These are phyloP conservation scores for Anastatica hierochuntica DNA, from an alignment of 345 rosid genomes.

Conservation along the genomic window DNA sequence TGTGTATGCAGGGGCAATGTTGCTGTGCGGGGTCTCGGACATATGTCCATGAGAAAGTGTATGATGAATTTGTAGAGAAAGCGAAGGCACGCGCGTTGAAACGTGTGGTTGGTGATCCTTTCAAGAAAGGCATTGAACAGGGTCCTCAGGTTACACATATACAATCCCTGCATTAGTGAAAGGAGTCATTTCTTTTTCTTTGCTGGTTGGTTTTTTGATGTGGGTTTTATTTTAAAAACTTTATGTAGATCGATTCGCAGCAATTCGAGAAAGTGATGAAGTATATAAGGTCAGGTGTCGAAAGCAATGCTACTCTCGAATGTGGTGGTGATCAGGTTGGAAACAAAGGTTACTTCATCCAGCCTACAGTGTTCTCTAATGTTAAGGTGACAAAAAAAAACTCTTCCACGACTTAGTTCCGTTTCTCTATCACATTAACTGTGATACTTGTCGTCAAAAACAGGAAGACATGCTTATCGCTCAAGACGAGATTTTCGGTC, in stretches of 20 bases:
- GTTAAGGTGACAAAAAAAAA: conserved; percentile 40
- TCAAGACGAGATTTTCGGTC: conserved; percentile 91
- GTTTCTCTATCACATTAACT: not conserved
- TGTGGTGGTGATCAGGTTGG: conserved; percentile 83
- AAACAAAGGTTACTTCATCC: conserved; percentile 67
- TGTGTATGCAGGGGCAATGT: conserved; percentile 69
- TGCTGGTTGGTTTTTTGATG: too few species aligned
- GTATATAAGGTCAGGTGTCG: conserved; percentile 65
- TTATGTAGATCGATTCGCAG: conserved; percentile 52
- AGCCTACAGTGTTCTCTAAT: conserved; percentile 94
- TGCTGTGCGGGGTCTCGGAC: conserved; percentile 98
- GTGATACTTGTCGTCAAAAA: not conserved
- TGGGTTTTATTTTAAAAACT: not conserved
- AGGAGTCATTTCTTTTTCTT: not conserved
- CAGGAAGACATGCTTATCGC: conserved; percentile 95
- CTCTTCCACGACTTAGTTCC: not conserved
- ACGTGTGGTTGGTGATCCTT: conserved; percentile 91
- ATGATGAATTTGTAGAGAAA: conserved; percentile 84
- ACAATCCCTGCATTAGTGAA: not conserved
- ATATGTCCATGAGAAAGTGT: conserved; percentile 69
- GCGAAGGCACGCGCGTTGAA: conserved; percentile 68
- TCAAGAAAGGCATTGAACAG: conserved; percentile 74
- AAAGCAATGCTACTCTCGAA: conserved; percentile 77
- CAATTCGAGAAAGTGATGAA: conserved; percentile 74
- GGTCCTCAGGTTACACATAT: conserved; percentile 67